Evolutionary conservation across 306 rosid genomes (phyloP), one percentile per base, ranked within the genome.

Genomic region (Notholithocarpus densiflorus): DNA sequence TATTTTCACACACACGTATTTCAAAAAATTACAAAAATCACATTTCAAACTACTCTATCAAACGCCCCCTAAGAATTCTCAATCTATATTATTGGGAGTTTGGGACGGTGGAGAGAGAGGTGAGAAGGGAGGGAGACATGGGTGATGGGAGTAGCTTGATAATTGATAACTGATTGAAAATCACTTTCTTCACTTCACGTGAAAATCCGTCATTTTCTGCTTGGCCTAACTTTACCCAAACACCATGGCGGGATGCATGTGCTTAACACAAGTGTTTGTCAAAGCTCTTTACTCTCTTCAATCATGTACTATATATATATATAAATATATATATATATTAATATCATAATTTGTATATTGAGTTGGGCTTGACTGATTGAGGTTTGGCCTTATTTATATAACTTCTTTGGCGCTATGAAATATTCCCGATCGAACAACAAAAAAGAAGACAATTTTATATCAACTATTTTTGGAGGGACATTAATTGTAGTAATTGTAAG

Each of bases 161-260:
- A 37, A 37, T 37, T 37, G 11, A 37, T 40, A 40, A 40, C 45
- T 40, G 11, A 40, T 8, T 40, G 11, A 8, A 53, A 53, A 72
- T 9, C 23, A 11, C 21, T 21, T 52, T 14, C 21, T 48, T 53
- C 40, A 9, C 11, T 79, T 74, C 90, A 85, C 89, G 88, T 80
- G 91, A 82, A 84, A 72, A 65, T 6, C 40, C 54, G 81, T 79
- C 93, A 73, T 82, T 84, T 89, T 87, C 83, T 84, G 77, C 69
- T 81, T 89, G 91, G 87, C 84, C 71, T 77, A 79, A 64, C 79
- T 65, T 74, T 43, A 19, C n/a, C 4, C 24, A 68, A 34, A 37
- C 23, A 19, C 53, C 72, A 34, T 68, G 52, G 45, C 45, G 45
- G 71, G 53, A 34, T 68, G 17, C 72, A 34, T 34, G 72, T 9